Conservation (phyloP, 148 eudicot genomes). For the Rhododendron molle region DNA sequence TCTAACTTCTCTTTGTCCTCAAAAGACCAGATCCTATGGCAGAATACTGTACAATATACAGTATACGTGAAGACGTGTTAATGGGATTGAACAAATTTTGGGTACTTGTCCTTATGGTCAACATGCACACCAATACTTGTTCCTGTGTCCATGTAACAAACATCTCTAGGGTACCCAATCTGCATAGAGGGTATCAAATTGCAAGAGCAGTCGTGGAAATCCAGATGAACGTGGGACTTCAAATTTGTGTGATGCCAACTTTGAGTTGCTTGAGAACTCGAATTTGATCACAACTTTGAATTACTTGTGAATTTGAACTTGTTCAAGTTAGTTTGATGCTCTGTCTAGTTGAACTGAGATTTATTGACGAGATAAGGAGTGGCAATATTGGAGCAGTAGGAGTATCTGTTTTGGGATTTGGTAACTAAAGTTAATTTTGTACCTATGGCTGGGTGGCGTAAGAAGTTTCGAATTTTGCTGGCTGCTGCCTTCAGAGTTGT, state of each 20-base stretch:
- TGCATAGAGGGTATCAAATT: neutral
- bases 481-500: neutral
- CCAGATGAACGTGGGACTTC: neutral
- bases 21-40: neutral
- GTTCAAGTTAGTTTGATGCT: neutral
- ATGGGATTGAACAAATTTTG: neutral
- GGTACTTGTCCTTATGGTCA: neutral
- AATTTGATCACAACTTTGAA: neutral
- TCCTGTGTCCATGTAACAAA: neutral
- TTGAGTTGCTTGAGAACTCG: neutral
- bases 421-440: neutral
- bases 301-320: neutral
- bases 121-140: neutral
- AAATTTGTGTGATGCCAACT: neutral
- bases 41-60: neutral
- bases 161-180: neutral
- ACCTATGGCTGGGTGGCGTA: neutral
- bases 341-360: neutral
- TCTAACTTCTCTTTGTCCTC: neutral
- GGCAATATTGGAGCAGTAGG: neutral
- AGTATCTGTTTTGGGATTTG: neutral
- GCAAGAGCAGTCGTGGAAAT: neutral
- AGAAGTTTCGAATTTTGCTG: neutral
- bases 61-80: neutral
- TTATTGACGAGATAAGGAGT: neutral